Evolutionary conservation across 352 stramenopile species (phyloP), one percentile per base, ranked within the genome.

Genomic region (Aphanomyces euteiches): DNA sequence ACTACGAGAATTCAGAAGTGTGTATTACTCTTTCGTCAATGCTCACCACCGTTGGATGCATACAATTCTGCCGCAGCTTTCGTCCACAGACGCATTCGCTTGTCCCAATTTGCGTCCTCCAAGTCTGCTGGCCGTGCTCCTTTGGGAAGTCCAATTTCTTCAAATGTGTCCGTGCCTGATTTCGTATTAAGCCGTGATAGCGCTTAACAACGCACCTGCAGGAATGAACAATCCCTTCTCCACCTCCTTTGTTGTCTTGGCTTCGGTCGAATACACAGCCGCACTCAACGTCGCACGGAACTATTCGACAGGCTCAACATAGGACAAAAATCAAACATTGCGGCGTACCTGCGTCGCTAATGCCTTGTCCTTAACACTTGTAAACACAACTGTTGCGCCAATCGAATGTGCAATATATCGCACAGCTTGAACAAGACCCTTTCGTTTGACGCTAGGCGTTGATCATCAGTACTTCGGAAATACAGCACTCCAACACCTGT

Each of bases 351-450:
- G 79, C 17, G 83, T 78, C 21, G 81, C 77, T 2, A 94, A 74
- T 17, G 76, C 79, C 75, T 96, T 97, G 69, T 98, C 90, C 70
- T 93, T 96, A 48, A 78, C 81, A 66, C 80, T 95, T 37, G 86
- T 91, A 76, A 92, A 93, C 38, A 96, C 69, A 41, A 98, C 76
- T 12, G 75, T 93, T 7, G 88, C 90, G n/a, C 89, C 87, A 69
- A 96, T 92, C 66, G 87, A 75, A 66, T 96, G 89, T 1, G 90
- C 85, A 36, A 97, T 73, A 76, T 89, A 96, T 2, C 91, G 79
- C 48, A 98, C 77, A 4, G 89, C 89, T 76, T 96, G 86, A 7
- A 81, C 75, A 13, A 97, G 39, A 1, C 79, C 87, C 72, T 96
- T 96, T 64, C 87, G 87, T 72, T 90, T 93, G 36, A 87, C 84